Base-by-base conservation (phyloP, 2,329 filamentous ascomycete genomes). In the Ophiostoma sp. region DNA sequence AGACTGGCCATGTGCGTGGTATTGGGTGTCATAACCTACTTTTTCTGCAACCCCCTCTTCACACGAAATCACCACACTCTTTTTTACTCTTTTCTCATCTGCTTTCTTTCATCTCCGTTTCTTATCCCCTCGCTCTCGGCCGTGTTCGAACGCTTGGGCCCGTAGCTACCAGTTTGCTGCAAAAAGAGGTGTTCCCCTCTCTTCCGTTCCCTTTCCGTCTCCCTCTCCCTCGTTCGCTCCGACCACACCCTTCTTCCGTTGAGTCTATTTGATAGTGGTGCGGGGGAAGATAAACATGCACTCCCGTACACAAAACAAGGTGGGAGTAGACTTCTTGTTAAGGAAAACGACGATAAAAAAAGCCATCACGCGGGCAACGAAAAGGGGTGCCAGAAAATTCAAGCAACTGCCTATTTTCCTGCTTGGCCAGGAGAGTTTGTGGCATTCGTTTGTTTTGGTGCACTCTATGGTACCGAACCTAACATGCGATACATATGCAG, bases 261-360 rank as follows among this genome's bases (percentile, higher is more conserved):
- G 50, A 61, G 69, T 48, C 8, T 70, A 59, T 59, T 70, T 70
- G 48, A 70, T 42, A 25, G 68, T 70, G 22, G 59, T 63, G 59
- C 59, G 33, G 59, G 33, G 59, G 59, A 25, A 2, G 6, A 48
- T 19, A 63, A n/a, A 39, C 59, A 63, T 39, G 33, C 33, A 17
- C 36, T 42, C 59, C 39, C 36, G 15, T 4, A 61, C 55, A 61
- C 15, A 42, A n/a, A 17, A 22, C 8, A 39, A 8, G 3, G 31
- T 4, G 59, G 33, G 33, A 63, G 33, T 36, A 3, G 3, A 39
- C 5, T 9, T 15, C 2, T 17, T 39, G 12, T 42, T n/a, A 8
- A 39, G 8, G 31, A 25, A 25, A 63, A 63, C 31, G 59, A 63
- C 31, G 59, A 25, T 42, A 42, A 42, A 12, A 33, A 63, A 19